Base-by-base conservation (phyloP, 176 grass and related monocot species). In the Tillandsia leiboldiana region DNA sequence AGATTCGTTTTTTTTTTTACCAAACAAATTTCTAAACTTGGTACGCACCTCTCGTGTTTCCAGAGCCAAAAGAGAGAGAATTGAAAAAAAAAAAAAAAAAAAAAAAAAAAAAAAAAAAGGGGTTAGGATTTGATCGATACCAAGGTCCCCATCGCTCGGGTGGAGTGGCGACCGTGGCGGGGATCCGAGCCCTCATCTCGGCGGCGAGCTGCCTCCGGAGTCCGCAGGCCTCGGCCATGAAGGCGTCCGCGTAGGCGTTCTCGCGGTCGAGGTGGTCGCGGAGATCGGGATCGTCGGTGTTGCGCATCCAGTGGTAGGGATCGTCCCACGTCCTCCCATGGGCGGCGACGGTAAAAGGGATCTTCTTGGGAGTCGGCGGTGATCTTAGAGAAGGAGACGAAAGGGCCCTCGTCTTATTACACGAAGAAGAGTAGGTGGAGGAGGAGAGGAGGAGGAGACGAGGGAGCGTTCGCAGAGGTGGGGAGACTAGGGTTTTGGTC, bases 241-340 rank as follows among this genome's bases (percentile, higher is more conserved):
- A 92, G 48, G 84, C 73, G 2, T 97, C 86, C 0, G 89, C 81
- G 54, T 92, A 97, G 27, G 82, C 54, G 61, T 90, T 97, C 79
- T 97, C 89, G 0, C 79, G 82, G 15, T 47, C 64, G 47, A 97
- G 89, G 69, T 90, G 68, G 9, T 79, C 79, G 9, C 62, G 2
- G 53, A 97, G 71, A 79, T 85, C 87, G 50, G 76, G 82, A 66
- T 92, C 89, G 68, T 71, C 77, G 29, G 84, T 92, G 82, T 90
- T 80, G 69, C 83, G 77, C 94, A 97, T 93, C 89, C 94, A 97
- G 50, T 80, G 83, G 79, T 86, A 97, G 2, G 86, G 84, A 72
- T 97, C 94, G 49, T 75, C 91, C 94, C 94, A 97, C 50, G 73
- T 81, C 71, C 71, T 75, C 50, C 89, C 89, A 33, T 97, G 89